Conservation (phyloP, 768 basidiomycete genomes). For the Russula olivacea region DNA sequence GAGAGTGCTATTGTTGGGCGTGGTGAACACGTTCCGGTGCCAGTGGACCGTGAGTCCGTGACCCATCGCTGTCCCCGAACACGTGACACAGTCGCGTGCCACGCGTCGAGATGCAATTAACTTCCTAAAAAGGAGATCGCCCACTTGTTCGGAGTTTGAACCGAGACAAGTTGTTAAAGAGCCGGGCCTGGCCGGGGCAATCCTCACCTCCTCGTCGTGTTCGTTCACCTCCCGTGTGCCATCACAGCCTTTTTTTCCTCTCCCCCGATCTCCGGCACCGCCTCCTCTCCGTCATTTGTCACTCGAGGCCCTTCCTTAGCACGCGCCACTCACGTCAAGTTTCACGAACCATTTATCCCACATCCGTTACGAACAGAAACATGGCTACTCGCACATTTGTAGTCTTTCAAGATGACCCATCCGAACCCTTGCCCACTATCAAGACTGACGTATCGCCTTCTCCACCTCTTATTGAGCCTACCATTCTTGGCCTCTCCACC, state of each 20-base stretch:
- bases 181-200: not conserved
- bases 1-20: too few species aligned
- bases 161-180: slow-evolving; percentile 18
- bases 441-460: slow-evolving; percentile 29
- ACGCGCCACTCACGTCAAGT: slow-evolving; percentile 21
- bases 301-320: slow-evolving; percentile 4
- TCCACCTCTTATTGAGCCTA: slow-evolving; percentile 30
- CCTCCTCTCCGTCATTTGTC: slow-evolving; percentile 10
- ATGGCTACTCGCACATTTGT: slow-evolving; percentile 59
- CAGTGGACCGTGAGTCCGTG: not conserved
- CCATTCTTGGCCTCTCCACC: slow-evolving; percentile 28
- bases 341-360: slow-evolving; percentile 15
- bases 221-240: slow-evolving; percentile 18
- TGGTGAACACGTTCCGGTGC: not conserved
- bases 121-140: slow-evolving; percentile 17
- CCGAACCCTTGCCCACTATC: slow-evolving; percentile 33
- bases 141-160: slow-evolving; percentile 24
- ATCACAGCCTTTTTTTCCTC: slow-evolving; percentile 9
- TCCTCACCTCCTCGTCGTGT: slow-evolving; percentile 22
- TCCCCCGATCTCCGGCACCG: slow-evolving; percentile 20
- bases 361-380: slow-evolving; percentile 20
- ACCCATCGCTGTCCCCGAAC: not conserved
- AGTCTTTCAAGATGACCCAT: slow-evolving; percentile 55
- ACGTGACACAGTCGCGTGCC: slow-evolving; percentile 25
- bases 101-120: slow-evolving; percentile 19